A percentile compares a stretch with the other conserved stretches of the same genome.
phyloP scores from a whole-genome alignment of 2,329 filamentous ascomycete genomes.

The Colletotrichum tropicicola region DNA sequence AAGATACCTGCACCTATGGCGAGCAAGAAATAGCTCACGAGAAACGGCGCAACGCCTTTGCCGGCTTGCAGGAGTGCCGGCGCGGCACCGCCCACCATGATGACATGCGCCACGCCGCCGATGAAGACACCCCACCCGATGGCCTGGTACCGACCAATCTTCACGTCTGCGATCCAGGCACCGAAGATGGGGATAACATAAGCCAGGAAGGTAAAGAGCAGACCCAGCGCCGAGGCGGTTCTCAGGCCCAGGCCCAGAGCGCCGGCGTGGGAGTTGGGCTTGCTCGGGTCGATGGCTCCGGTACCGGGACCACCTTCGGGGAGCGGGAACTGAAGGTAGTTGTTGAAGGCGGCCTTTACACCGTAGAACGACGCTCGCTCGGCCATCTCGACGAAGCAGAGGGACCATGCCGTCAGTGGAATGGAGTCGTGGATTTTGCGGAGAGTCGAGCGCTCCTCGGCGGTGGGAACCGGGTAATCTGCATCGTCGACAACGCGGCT shows the following conservation, averaged over 20 bases:
- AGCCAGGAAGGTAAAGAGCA: conserved; percentile 65
- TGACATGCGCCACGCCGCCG: conserved; percentile 73
- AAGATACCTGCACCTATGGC: conserved; percentile 73
- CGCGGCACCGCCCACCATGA: conserved; percentile 70
- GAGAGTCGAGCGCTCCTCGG: conserved; percentile 21
- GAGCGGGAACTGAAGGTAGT: conserved; percentile 69
- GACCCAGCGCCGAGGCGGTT: conserved; percentile 58
- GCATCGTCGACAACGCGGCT: conserved; percentile 2
- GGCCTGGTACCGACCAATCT: conserved; percentile 75
- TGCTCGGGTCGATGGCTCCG: conserved; percentile 51
- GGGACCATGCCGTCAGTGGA: conserved; percentile 61
- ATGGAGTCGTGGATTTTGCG: conserved; percentile 55
- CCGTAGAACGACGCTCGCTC: conserved; percentile 71
- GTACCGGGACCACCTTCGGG: conserved; percentile 58
- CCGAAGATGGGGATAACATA: conserved; percentile 66
- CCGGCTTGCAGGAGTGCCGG: conserved; percentile 53
- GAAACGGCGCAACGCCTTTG: conserved; percentile 60
- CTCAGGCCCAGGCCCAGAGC: conserved; percentile 67
- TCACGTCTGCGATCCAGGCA: conserved; percentile 71
- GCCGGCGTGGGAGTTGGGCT: conserved; percentile 56
- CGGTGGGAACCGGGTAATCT: conserved; percentile 13
- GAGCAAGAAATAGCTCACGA: conserved; percentile 67
- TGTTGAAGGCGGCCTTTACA: conserved; percentile 61
- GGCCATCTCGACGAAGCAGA: conserved; percentile 68
- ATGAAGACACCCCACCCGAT: conserved; percentile 76